These are phyloP conservation scores for Berkeleyomyces basicola DNA, from an alignment of 2,329 filamentous ascomycete species.

Conservation along the genomic window DNA sequence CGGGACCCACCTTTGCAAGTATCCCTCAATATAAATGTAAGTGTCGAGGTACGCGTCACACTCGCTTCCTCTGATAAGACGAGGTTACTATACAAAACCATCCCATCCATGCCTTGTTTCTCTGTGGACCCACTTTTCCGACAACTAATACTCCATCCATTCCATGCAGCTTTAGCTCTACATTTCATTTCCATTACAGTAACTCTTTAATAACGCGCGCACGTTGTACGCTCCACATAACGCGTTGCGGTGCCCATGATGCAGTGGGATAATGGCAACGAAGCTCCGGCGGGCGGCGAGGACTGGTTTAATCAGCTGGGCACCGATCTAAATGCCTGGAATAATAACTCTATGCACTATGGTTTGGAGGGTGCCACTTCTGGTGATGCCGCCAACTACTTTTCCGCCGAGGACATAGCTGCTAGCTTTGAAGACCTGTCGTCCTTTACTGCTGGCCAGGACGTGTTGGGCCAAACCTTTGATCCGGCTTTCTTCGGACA, in stretches of 20 bases:
- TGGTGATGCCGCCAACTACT: not conserved
- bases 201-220: not conserved
- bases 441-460: not conserved
- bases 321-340: not conserved
- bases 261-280: conserved; percentile 5
- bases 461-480: not conserved
- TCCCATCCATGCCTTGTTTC: too few species aligned
- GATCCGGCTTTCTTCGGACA: conserved; percentile 7
- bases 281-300: not conserved
- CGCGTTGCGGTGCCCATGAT: not conserved
- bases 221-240: not conserved
- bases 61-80: not conserved
- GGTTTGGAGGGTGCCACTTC: not conserved
- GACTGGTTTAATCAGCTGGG: conserved; percentile 4
- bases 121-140: not conserved
- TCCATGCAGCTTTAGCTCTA: not conserved
- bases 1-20: conserved; percentile 2
- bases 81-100: too few species aligned
- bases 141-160: not conserved
- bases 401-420: not conserved
- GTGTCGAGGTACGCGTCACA: not conserved
- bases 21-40: not conserved
- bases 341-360: not conserved
- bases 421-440: not conserved
- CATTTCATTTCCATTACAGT: not conserved